phyloP scores from a whole-genome alignment of 2,329 filamentous ascomycete genomes.

The Aureobasidium melanogenum region DNA sequence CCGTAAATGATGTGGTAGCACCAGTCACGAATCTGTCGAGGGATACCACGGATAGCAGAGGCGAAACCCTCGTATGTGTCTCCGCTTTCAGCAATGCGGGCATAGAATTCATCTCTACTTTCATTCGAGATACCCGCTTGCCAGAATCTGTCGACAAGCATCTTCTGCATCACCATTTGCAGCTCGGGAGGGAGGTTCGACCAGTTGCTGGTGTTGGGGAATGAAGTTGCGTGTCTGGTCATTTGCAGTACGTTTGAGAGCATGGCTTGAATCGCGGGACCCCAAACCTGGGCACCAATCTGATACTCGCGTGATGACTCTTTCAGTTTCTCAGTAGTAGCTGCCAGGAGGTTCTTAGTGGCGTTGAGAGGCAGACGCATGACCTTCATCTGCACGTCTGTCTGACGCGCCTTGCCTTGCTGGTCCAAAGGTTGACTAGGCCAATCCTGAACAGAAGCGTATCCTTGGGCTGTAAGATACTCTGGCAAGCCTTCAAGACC shows the following conservation, averaged over 20 bases:
- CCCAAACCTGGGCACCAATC: constrained; percentile 74
- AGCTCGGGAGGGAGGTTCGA: constrained; percentile 64
- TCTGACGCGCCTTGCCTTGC: constrained; percentile 71
- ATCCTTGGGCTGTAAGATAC: constrained; percentile 65
- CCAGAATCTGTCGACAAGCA: constrained; percentile 94
- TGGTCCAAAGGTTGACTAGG: constrained; percentile 64
- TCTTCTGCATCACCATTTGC: constrained; percentile 65
- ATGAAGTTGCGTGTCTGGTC: constrained; percentile 83
- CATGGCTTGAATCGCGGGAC: constrained; percentile 69
- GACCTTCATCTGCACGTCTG: constrained; percentile 66
- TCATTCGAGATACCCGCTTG: constrained; percentile 94
- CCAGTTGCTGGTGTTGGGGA: constrained; percentile 84
- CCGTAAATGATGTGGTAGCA: constrained; percentile 93
- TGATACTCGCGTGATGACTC: constrained; percentile 64
- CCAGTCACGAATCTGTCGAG: constrained; percentile 83
- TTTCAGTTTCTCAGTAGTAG: constrained; percentile 82
- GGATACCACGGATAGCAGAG: constrained; percentile 80
- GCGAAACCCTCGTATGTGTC: constrained; percentile 86
- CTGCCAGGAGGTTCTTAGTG: constrained; percentile 86
- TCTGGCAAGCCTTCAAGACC: constrained; percentile 71
- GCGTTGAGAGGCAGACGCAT: constrained; percentile 68
- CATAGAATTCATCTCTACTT: constrained; percentile 94
- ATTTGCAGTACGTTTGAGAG: constrained; percentile 82
- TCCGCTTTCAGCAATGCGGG: constrained; percentile 80
- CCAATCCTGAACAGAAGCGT: constrained; percentile 76